Percentiles rank a stretch among this genome's conserved stretches.
Conservation (phyloP, 495 filamentous ascomycete genomes). For the Penicillium coprophilum region DNA sequence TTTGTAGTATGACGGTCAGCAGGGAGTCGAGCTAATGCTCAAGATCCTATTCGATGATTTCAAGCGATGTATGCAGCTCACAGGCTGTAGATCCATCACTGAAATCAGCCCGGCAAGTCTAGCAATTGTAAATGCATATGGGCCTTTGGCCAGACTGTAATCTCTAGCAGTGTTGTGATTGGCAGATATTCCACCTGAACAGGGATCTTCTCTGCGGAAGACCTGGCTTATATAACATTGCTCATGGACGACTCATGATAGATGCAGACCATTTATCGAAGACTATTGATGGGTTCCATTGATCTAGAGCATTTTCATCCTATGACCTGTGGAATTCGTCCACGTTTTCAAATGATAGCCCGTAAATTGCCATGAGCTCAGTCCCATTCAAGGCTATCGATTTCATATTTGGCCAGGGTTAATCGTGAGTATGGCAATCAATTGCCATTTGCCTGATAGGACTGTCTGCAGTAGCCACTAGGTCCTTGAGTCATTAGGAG, state of each 20-base stretch:
- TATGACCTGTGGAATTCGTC: too few relatives aligned
- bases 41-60: constrained; percentile 49
- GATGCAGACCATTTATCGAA: neutral
- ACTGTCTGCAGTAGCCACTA: too few relatives aligned
- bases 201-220: neutral
- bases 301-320: too few relatives aligned
- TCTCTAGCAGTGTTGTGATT: neutral
- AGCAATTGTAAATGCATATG: constrained; percentile 38
- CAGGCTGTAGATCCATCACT: constrained; percentile 47
- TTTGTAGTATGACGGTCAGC: constrained; percentile 37
- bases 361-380: too few relatives aligned
- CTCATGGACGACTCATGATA: neutral
- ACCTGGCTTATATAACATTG: neutral
- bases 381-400: neutral
- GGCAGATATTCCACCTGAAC: neutral
- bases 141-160: constrained; percentile 40
- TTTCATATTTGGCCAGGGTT: neutral
- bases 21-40: constrained; percentile 41
- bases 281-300: neutral
- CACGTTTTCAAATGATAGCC: too few relatives aligned
- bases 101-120: constrained; percentile 45
- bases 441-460: too few relatives aligned
- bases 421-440: neutral
- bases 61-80: constrained; percentile 52
- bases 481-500: too few relatives aligned